These are phyloP conservation scores for Manihot esculenta DNA, from an alignment of 441 rosid species.

Conservation along the genomic window DNA sequence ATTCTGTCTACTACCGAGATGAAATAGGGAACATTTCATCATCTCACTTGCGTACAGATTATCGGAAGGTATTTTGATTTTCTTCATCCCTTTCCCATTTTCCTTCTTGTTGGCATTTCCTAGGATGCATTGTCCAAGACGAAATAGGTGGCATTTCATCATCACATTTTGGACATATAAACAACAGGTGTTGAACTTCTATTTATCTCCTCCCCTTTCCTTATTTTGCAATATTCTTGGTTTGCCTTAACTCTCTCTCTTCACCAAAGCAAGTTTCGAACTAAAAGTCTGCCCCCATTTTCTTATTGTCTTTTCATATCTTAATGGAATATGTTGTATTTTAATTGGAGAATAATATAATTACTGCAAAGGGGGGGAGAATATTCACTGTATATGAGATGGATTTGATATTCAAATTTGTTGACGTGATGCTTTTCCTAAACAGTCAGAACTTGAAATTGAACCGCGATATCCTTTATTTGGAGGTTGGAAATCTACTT, in stretches of 20 bases:
- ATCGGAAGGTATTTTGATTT: conserved; percentile 51
- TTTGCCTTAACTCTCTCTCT: not conserved
- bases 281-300: conserved; percentile 1
- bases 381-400: conserved; percentile 2
- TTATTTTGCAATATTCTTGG: not conserved
- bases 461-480: conserved; percentile 96
- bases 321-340: not conserved
- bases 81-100: not conserved
- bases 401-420: conserved; percentile 5
- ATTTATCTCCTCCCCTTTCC: not conserved
- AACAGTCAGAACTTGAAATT: conserved; percentile 95
- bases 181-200: conserved; percentile 43
- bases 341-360: conserved; percentile 8
- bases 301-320: conserved; percentile 8
- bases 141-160: conserved; percentile 87
- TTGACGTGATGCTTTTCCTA: conserved; percentile 22
- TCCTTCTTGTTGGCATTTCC: conserved; percentile 23
- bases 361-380: not conserved
- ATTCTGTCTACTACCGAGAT: conserved; percentile 95
- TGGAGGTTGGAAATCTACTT: conserved; percentile 99
- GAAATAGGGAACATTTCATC: conserved; percentile 94
- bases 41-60: conserved; percentile 76
- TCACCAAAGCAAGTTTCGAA: not conserved
- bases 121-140: conserved; percentile 64
- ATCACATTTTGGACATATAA: conserved; percentile 63